phyloP scores from a whole-genome alignment of 1,284 basidiomycete genomes.

The Volvariella surrecta region DNA sequence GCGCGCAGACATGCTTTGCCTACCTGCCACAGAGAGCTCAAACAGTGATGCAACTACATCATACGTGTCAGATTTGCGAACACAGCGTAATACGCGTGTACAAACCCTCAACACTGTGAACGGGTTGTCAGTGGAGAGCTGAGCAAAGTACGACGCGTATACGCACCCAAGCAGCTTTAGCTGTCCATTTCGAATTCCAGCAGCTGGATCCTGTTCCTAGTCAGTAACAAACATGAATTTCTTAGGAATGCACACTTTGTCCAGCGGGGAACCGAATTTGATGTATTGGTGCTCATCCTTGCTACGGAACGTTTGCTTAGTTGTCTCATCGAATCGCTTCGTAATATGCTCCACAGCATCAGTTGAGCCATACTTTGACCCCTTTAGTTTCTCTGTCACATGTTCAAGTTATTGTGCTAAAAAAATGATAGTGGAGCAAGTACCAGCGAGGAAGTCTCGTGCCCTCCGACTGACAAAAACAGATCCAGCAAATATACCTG shows the following conservation, averaged over 20 bases:
- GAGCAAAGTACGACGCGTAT: not conserved
- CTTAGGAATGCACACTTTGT: conserved; percentile 31
- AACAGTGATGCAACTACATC: conserved; percentile 55
- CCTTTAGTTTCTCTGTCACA: conserved; percentile 52
- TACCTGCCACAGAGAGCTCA: conserved; percentile 63
- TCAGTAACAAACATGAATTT: not conserved
- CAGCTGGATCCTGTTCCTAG: conserved; percentile 32
- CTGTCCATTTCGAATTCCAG: conserved; percentile 62
- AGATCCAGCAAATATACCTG: conserved; percentile 70
- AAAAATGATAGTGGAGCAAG: conserved; percentile 8
- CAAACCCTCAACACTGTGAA: too few relatives aligned
- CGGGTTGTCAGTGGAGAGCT: too few relatives aligned
- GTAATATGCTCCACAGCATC: conserved; percentile 67
- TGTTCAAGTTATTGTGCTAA: conserved; percentile 1
- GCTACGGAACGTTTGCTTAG: conserved; percentile 67
- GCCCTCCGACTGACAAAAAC: conserved; percentile 73
- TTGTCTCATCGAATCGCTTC: conserved; percentile 71
- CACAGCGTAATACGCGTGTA: too few relatives aligned
- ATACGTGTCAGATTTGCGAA: too few relatives aligned
- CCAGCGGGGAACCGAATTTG: conserved; percentile 67
- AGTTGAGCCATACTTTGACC: conserved; percentile 58
- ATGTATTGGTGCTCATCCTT: conserved; percentile 60
- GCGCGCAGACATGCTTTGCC: conserved; percentile 3
- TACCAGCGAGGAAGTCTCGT: conserved; percentile 58
- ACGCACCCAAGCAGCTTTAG: conserved; percentile 61